Evolutionary conservation across 805 yeast species (phyloP), one percentile per base, ranked within the genome.

Genomic region (Brettanomyces bruxellensis): DNA sequence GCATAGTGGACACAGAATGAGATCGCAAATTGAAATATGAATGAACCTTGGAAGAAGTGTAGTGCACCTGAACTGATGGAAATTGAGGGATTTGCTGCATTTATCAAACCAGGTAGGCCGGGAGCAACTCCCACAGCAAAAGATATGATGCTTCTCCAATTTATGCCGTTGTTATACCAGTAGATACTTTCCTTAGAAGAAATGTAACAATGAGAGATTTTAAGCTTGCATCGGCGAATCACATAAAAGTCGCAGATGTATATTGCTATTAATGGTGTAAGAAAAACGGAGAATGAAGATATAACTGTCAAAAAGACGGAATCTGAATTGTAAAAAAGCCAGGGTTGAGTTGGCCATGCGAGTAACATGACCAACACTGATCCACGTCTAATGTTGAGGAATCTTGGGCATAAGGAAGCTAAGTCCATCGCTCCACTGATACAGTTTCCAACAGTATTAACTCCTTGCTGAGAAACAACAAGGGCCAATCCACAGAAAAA

Each of bases 91-190:
- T 50, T 56, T 22, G 47, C 51, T 54, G 67, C 50, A 63, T 65
- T 50, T 18, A 18, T 18, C 14, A 73, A 58, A 36, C 81, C 81
- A 4, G 80, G 80, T 30, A 76, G 45, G 24, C 76, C 77, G 22
- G 78, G 79, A 4, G 70, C 67, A 57, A 69, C 63, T 30, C 73
- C 71, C 9, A 61, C 52, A 6, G 65, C 41, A 69, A 73, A 74
- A 3, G 71, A 60, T 4, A 64, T 41, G 14, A 68, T 46, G 12
- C 87, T 93, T 60, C 90, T 72, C 88, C 89, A 84, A 58, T 85
- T 83, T 61, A 75, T 55, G 22, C 95, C 95, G 42, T 56, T n/a
- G 41, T 41, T 34, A 25, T 39, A 73, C 66, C 69, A 73, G 54
- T 72, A 76, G 30, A 54, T 49, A 35, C 57, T 45, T 6, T 56